Evolutionary conservation across 208 protist species (phyloP).

Genomic region (Trypanosomatidae sp.): DNA sequence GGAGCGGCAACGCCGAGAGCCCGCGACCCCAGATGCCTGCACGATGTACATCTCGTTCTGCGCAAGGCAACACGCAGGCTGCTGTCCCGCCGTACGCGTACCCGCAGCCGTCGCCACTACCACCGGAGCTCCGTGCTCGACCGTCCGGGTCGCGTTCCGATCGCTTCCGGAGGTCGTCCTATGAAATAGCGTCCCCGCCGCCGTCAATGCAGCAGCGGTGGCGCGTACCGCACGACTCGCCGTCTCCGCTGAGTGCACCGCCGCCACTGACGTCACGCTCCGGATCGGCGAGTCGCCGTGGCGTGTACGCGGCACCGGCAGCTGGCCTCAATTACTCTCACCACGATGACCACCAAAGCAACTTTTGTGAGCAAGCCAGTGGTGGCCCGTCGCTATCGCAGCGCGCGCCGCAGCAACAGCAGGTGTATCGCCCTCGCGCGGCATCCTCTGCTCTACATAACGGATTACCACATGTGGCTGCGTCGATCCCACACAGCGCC

Average conservation of each 20-base stretch:
- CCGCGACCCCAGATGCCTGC: slow-evolving; percentile 12
- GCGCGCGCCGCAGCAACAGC: not conserved
- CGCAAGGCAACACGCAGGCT: not conserved
- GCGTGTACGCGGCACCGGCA: not conserved
- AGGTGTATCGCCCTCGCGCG: not conserved
- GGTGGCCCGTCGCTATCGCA: not conserved
- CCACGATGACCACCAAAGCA: not conserved
- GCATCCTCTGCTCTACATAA: not conserved
- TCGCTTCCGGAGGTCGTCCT: slow-evolving; percentile 3
- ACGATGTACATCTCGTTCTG: not conserved
- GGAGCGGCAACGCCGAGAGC: slow-evolving; percentile 1
- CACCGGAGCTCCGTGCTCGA: not conserved
- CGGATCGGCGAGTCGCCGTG: not conserved
- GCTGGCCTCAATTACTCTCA: slow-evolving; percentile 10
- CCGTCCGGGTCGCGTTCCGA: not conserved
- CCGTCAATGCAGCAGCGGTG: not conserved
- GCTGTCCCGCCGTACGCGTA: not conserved
- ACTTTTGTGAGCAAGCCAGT: not conserved
- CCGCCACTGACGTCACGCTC: not conserved
- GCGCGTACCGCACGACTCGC: not conserved
- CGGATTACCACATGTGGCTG: not conserved
- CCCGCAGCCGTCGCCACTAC: not conserved
- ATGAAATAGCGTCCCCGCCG: slow-evolving; percentile 14
- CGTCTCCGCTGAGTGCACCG: not conserved
- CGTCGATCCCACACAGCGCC: not conserved